These are phyloP conservation scores for Fragosphaeria purpurea DNA, from an alignment of 2,329 filamentous ascomycete genomes.

Conservation along the genomic window DNA sequence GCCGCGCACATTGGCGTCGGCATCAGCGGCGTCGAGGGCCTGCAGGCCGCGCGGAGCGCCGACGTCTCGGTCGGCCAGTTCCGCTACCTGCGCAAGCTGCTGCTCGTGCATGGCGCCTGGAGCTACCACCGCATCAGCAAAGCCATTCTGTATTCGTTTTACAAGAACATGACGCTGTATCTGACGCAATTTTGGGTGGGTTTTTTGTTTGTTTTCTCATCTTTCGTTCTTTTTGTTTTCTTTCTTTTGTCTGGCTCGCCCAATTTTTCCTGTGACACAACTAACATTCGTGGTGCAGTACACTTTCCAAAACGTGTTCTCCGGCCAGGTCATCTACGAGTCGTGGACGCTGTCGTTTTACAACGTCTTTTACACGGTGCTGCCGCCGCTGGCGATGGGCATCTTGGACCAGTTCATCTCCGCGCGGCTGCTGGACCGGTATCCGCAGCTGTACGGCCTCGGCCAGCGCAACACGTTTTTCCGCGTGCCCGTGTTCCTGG, in stretches of 20 bases:
- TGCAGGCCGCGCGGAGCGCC: slow-evolving; percentile 90
- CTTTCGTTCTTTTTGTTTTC: not conserved
- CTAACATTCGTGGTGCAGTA: slow-evolving; percentile 43
- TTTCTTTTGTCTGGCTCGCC: no score
- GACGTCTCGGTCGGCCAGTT: slow-evolving; percentile 96
- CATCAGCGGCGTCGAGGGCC: slow-evolving; percentile 92
- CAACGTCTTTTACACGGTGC: slow-evolving; percentile 94
- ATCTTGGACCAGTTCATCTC: slow-evolving; percentile 98
- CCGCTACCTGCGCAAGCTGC: slow-evolving; percentile 82
- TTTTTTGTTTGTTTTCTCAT: slow-evolving; percentile 11
- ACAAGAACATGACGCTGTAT: slow-evolving; percentile 98
- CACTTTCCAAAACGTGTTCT: slow-evolving; percentile 97
- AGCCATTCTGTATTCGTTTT: slow-evolving; percentile 96
- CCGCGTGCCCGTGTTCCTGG: slow-evolving; percentile 80
- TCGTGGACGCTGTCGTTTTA: slow-evolving; percentile 99
- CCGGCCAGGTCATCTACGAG: slow-evolving; percentile 95
- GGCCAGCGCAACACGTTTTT: slow-evolving; percentile 93
- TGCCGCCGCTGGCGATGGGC: slow-evolving; percentile 87
- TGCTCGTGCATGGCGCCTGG: slow-evolving; percentile 94
- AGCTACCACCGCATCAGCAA: slow-evolving; percentile 96
- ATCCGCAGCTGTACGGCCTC: slow-evolving; percentile 89
- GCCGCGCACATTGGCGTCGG: slow-evolving; percentile 95
- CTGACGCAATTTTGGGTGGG: slow-evolving; percentile 98
- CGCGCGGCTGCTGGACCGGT: slow-evolving; percentile 83
- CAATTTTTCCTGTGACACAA: no score